Evolutionary conservation across 257 asterid species (phyloP), one percentile per base, ranked within the genome.

Genomic region (Forsythia suspensa): DNA sequence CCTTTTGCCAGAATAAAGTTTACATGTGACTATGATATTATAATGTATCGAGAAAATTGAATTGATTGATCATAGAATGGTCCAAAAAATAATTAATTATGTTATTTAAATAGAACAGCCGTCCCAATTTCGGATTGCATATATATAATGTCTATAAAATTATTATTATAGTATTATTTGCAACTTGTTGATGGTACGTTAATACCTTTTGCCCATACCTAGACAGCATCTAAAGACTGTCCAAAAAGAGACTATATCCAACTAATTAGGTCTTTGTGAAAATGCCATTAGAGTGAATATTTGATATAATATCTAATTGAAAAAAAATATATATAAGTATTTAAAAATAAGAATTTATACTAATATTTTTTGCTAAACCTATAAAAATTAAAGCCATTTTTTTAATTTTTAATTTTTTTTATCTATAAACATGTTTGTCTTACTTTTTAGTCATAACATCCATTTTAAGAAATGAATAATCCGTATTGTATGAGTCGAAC

Each of bases 1-100:
- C 61, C 71, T 80, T 87, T 82, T 72, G 89, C 72, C 86, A 85
- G 85, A 57, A 79, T 63, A 73, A 29, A 74, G 71, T 79, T 76
- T 48, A 86, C 94, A 88, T 88, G 92, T 89, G 97, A 87, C 73
- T 65, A 73, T 74, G 70, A 34, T 39, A 65, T 70, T 72, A 16
- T 75, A 78, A 78, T 73, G 63, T 39, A 43, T 43, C 38, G 69
- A 78, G 10, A 80, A 46, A 75, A 78, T n/a, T 61, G 2, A 61
- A 61, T 61, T 24, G 12, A 61, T 61, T 21, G 68, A 8, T 7
- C 11, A 74, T 11, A 43, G 48, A 69, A 71, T 37, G 39, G 86
- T 81, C 80, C 82, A 82, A 82, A 70, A 38, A 68, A 46, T 76
- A 81, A 73, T 20, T 41, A 72, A 44, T 12, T 6, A 57, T 57